Evolutionary conservation across 495 filamentous ascomycete genomes (phyloP), one percentile per base, ranked within the genome.

Genomic region (Penicillium longicatenatum): DNA sequence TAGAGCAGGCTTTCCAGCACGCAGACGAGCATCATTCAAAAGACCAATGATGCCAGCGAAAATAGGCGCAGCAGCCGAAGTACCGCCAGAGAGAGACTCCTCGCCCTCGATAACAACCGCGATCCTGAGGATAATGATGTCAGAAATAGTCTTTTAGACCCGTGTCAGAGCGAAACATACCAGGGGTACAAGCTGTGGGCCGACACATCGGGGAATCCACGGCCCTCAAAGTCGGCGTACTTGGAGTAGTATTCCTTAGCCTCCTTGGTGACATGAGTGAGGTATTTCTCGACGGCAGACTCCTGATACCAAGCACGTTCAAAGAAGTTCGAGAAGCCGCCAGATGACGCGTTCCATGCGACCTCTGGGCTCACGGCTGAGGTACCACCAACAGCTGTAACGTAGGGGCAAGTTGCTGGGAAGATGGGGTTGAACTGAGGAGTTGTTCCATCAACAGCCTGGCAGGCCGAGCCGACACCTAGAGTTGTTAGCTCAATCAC

Each of bases 201-300:
- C 12, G 76, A 78, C 50, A 93, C 81, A 62, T 93, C 90, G 0
- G 90, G 90, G 60, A 87, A 85, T 5, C 82, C 90, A 8, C 89
- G 81, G 0, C 88, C 88, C 4, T 68, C 66, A 17, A 70, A 69
- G 67, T 89, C 78, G 77, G 87, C 79, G 60, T 77, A 72, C 47
- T 73, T 60, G 8, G 65, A 63, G 51, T 79, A 77, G 52, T 71
- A 67, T 11, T 66, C 57, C 45, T 71, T 75, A 50, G 85, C 61
- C 17, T 66, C 68, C 46, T 57, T 52, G 50, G 61, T 69, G 73
- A 66, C 43, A 22, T 73, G 60, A 37, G 58, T 52, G 10, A 90
- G 70, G 58, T 87, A 92, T 0, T 65, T 60, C 4, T 66, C 45
- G 0, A 92, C 78, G 0, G 77, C 82, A 0, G 59, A 63, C 1